These are phyloP conservation scores for Leccinellum albellum DNA, from an alignment of 768 basidiomycete species.

Conservation along the genomic window DNA sequence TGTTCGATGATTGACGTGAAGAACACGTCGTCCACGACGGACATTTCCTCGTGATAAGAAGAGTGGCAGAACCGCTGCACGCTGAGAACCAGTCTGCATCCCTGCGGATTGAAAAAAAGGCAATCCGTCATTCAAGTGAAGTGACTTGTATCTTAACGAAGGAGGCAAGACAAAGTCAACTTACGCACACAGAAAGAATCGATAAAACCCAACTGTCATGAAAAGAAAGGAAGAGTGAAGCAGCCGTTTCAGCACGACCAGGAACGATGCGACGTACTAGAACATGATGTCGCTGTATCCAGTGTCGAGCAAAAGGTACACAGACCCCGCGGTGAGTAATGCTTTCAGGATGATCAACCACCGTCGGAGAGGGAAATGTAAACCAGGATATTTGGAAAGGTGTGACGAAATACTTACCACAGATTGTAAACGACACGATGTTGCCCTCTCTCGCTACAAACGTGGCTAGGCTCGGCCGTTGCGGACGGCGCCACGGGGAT, in stretches of 20 bases:
- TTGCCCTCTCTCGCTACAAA: slow-evolving; percentile 4
- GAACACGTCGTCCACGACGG: not conserved
- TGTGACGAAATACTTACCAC: not conserved
- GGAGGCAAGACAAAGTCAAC: not conserved
- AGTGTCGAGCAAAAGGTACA: slow-evolving; percentile 5
- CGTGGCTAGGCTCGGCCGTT: not conserved
- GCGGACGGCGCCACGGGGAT: not conserved
- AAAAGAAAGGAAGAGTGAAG: not conserved
- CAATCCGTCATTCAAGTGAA: not conserved
- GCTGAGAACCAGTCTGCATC: slow-evolving; percentile 6
- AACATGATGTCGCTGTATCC: slow-evolving; percentile 8
- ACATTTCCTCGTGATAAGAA: not conserved
- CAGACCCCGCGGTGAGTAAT: not conserved
- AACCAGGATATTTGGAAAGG: not conserved
- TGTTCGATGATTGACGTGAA: slow-evolving; percentile 1
- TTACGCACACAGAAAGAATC: slow-evolving; percentile 6
- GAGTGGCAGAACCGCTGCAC: not conserved
- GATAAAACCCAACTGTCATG: slow-evolving; percentile 5
- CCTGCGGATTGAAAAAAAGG: not conserved
- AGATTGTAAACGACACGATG: not conserved
- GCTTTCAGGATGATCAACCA: not conserved
- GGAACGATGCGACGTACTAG: slow-evolving; percentile 4
- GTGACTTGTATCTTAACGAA: not conserved
- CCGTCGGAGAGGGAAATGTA: not conserved
- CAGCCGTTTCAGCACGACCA: not conserved